Evolutionary conservation across 345 rosid species (phyloP).

Genomic region (Salix caprea): DNA sequence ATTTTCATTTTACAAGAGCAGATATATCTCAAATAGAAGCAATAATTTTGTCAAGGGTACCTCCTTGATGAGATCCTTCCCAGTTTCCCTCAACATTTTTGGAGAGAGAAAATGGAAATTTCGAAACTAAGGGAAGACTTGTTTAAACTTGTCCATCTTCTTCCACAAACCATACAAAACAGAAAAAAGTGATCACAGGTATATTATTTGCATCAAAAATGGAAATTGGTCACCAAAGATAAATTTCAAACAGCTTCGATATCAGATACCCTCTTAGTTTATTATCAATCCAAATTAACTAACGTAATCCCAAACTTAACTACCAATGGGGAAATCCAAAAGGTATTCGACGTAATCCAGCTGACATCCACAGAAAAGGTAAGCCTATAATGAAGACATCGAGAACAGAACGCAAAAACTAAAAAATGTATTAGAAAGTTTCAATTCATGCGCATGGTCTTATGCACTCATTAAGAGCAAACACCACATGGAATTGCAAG

Average conservation of each 20-base stretch:
- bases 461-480: background rate
- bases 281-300: background rate
- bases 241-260: background rate
- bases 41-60: no score
- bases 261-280: background rate
- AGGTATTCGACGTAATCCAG: background rate
- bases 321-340: background rate
- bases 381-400: background rate
- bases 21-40: no score
- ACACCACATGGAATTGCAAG: background rate
- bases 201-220: background rate
- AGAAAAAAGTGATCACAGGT: no score
- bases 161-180: no score
- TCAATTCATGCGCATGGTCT: background rate
- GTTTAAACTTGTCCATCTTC: no score
- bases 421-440: background rate
- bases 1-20: background rate
- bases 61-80: no score
- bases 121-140: no score
- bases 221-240: background rate
- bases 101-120: background rate
- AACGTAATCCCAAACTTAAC: background rate
- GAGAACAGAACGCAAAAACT: background rate
- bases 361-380: background rate
- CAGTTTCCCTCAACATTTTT: background rate